Conservation (phyloP, 177 flowering plant genomes). For the Vitis hybrid region DNA sequence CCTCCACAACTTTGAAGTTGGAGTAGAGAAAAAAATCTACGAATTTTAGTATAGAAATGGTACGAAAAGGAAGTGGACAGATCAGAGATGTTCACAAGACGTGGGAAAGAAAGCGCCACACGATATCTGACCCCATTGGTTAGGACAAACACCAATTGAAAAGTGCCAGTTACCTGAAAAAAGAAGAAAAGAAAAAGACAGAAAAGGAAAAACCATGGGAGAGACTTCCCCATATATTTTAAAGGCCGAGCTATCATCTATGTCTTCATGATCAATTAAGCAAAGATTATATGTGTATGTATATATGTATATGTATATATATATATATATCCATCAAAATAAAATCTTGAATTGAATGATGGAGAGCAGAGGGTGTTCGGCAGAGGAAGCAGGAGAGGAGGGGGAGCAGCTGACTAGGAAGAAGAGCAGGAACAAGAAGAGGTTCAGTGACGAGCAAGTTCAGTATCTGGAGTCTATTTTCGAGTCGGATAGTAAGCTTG, state of each 20-base stretch:
- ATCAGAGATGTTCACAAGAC: conserved; percentile 7
- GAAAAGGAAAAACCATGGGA: neutral
- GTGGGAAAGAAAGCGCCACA: conserved; percentile 9
- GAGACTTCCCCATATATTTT: neutral
- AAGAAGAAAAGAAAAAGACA: neutral
- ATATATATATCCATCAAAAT: neutral
- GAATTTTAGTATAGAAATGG: conserved; percentile 1
- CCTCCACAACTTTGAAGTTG: too few species aligned
- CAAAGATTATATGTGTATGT: too few species aligned
- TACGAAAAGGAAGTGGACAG: neutral
- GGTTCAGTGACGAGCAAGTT: conserved; percentile 48
- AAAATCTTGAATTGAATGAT: neutral
- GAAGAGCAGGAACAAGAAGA: conserved; percentile 30
- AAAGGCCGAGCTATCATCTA: too few species aligned
- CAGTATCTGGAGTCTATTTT: conserved; percentile 40
- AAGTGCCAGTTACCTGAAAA: conserved; percentile 1
- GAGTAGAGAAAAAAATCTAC: neutral
- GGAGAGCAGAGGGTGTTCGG: conserved; percentile 11
- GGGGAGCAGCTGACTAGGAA: conserved; percentile 10
- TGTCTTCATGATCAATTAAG: conserved; percentile 5
- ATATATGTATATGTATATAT: too few species aligned
- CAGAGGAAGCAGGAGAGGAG: conserved; percentile 1
- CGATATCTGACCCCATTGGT: conserved; percentile 16
- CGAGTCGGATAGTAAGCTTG: conserved; percentile 41
- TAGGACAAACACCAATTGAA: neutral